Evolutionary conservation across 345 rosid species (phyloP).

Genomic region (Eucalyptus albens): DNA sequence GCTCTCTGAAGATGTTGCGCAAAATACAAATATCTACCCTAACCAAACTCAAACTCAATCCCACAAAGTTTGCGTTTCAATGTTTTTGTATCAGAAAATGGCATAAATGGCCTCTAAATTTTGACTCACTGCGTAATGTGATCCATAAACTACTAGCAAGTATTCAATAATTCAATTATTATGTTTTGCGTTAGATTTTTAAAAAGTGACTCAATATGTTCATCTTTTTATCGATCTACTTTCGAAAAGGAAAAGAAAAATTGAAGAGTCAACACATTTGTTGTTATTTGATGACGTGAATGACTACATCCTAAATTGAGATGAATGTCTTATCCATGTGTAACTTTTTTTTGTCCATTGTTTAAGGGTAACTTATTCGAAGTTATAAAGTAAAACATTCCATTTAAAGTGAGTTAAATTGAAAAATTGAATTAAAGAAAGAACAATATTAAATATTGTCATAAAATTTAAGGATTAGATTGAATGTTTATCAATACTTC

Average conservation of each 20-base stretch:
- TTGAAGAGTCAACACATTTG: background rate
- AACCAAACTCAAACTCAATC: background rate
- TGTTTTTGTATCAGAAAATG: background rate
- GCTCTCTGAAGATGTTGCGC: background rate
- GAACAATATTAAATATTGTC: background rate
- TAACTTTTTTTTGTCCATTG: background rate
- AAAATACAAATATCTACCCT: background rate
- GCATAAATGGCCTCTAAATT: background rate
- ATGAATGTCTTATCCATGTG: background rate
- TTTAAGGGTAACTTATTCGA: background rate
- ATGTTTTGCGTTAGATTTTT: background rate
- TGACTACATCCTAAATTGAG: background rate
- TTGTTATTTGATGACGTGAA: background rate
- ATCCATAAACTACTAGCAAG: background rate
- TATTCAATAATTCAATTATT: background rate
- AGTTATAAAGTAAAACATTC: background rate
- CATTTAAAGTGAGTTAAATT: background rate
- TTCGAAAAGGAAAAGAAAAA: background rate
- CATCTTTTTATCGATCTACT: background rate
- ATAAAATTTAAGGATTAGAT: background rate
- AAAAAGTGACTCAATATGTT: background rate
- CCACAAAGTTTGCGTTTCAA: background rate
- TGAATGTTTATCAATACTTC: fast-evolving
- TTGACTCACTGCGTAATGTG: fast-evolving
- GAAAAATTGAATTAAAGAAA: background rate